Percentiles rank a stretch among this genome's conserved stretches.
These are phyloP conservation scores for Lotmaria passim DNA, from an alignment of 208 protist species.

Conservation along the genomic window DNA sequence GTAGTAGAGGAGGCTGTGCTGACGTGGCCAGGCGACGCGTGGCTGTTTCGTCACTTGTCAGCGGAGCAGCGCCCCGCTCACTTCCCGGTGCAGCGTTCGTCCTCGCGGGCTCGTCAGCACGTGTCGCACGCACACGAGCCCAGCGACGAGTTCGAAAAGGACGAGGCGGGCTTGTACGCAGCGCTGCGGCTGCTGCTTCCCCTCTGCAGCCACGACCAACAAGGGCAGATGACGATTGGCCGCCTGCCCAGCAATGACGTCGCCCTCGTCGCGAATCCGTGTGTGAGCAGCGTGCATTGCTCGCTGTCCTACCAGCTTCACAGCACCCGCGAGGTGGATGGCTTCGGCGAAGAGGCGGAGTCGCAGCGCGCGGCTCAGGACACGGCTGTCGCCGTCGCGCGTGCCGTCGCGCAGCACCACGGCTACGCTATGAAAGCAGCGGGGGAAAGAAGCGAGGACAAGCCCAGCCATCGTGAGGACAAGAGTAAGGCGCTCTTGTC, in stretches of 20 bases:
- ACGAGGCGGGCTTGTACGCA: not conserved
- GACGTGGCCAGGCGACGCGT: constrained; percentile 3
- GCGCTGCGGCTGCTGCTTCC: constrained; percentile 31
- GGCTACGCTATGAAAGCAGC: not conserved
- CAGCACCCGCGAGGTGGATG: not conserved
- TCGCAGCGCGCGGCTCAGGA: constrained; percentile 2
- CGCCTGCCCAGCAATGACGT: constrained; percentile 47
- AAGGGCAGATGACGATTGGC: constrained; percentile 41
- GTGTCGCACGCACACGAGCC: not conserved
- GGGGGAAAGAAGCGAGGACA: no score
- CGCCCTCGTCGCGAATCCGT: constrained; percentile 45
- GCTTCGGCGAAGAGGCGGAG: not conserved
- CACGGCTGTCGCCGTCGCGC: not conserved
- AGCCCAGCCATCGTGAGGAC: no score
- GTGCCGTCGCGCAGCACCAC: not conserved
- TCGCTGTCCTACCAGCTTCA: constrained; percentile 15
- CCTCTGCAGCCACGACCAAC: constrained; percentile 15
- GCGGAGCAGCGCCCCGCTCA: not conserved
- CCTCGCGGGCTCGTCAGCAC: not conserved
- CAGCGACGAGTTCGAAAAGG: not conserved
- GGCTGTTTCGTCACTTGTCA: constrained; percentile 7
- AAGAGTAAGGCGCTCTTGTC: no score
- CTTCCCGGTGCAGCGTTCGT: no score
- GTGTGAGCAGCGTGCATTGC: constrained; percentile 63
- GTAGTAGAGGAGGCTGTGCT: not conserved